Percentiles rank a stretch among this genome's conserved stretches.
Evolutionary conservation across 176 grass and related monocot species (phyloP).

Genomic region (Oryza rufipogon): DNA sequence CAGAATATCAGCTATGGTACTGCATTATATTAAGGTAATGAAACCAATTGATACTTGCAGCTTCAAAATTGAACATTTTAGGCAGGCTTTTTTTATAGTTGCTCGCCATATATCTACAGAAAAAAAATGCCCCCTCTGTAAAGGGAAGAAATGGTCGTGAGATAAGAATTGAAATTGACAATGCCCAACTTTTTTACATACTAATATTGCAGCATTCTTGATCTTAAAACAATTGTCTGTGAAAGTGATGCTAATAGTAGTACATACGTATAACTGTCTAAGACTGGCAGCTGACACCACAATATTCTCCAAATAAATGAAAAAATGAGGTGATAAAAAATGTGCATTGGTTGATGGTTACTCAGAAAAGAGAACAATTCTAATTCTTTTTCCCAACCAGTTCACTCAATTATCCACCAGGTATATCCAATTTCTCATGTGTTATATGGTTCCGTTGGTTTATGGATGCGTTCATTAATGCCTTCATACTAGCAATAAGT

Average conservation of each 20-base stretch:
- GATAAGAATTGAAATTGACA: conserved; percentile 16
- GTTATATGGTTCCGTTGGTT: not conserved
- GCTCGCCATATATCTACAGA: not conserved
- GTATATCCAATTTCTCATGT: conserved; percentile 12
- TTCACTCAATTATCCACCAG: conserved; percentile 20
- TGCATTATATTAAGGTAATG: conserved; percentile 11
- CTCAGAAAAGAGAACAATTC: too few species aligned
- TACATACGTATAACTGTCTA: conserved; percentile 1
- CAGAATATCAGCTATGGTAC: conserved; percentile 19
- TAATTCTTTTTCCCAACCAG: not conserved
- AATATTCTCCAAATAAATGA: not conserved
- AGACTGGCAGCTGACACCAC: conserved; percentile 14
- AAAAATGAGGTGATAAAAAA: conserved; percentile 6
- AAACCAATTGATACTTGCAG: not conserved
- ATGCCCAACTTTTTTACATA: not conserved
- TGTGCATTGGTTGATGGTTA: not conserved
- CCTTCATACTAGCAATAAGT: conserved; percentile 16
- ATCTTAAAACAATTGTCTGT: conserved; percentile 26
- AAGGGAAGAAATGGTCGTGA: not conserved
- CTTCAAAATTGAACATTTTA: conserved; percentile 10
- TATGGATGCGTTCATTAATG: conserved; percentile 26
- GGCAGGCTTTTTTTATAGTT: not conserved
- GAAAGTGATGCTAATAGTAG: not conserved
- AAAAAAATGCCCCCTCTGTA: not conserved
- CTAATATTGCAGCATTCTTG: not conserved